Percentiles rank a stretch among this genome's conserved stretches.
These are phyloP conservation scores for Crassisporium funariophilum DNA, from an alignment of 768 basidiomycete species.

Conservation along the genomic window DNA sequence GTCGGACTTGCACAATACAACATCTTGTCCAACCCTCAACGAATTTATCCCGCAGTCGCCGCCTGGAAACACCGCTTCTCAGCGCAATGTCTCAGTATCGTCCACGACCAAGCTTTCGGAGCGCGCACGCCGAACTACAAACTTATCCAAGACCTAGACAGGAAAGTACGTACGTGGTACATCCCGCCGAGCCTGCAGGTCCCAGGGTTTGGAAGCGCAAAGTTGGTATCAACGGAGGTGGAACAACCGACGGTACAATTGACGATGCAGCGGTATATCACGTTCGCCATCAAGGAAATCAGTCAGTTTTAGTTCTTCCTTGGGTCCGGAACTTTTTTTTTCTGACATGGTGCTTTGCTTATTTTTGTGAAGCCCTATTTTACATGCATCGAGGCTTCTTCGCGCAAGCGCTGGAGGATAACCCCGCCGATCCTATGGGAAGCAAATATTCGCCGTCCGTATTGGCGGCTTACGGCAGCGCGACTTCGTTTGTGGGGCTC, in stretches of 20 bases:
- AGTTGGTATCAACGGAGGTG: constrained; percentile 35
- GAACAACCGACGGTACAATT: constrained; percentile 55
- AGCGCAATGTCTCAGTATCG: constrained; percentile 60
- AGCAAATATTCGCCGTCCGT: constrained; percentile 72
- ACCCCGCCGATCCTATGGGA: constrained; percentile 63
- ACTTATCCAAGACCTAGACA: constrained; percentile 63
- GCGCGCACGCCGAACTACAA: constrained; percentile 63
- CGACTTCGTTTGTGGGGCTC: constrained; percentile 67
- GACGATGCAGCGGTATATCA: constrained; percentile 68
- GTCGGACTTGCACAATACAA: too few species aligned
- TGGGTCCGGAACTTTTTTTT: not conserved
- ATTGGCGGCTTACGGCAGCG: constrained; percentile 68
- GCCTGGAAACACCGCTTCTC: constrained; percentile 73
- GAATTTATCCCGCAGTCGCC: constrained; percentile 44
- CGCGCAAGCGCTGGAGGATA: constrained; percentile 67
- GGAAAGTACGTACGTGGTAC: constrained; percentile 64
- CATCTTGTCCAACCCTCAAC: too few species aligned
- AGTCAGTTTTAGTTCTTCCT: constrained; percentile 43
- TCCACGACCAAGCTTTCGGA: constrained; percentile 71
- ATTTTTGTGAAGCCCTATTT: constrained; percentile 41
- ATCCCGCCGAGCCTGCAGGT: constrained; percentile 67
- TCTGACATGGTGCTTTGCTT: not conserved
- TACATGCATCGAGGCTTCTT: constrained; percentile 80
- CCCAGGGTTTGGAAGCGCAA: constrained; percentile 59
- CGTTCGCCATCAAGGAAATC: constrained; percentile 70